phyloP scores from a whole-genome alignment of 495 filamentous ascomycete species.

The Trichoderma asperelloides region DNA sequence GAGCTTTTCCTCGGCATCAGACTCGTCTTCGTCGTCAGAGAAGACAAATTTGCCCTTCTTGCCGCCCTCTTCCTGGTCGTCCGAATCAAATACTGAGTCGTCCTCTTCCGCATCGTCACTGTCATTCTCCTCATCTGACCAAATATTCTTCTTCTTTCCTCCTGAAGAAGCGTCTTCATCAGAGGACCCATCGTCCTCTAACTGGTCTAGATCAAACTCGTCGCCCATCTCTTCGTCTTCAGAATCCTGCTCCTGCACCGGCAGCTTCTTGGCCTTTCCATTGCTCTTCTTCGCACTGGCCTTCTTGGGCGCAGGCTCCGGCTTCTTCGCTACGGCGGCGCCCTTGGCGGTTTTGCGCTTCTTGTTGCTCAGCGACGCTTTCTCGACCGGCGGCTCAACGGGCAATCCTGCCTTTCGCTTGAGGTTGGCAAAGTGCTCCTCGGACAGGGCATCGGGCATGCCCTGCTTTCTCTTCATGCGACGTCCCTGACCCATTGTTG shows the following conservation, averaged over 20 bases:
- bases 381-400: conserved; percentile 26
- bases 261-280: conserved; percentile 37
- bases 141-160: conserved; percentile 1
- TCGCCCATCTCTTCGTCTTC: conserved; percentile 42
- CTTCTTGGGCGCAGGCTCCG: conserved; percentile 24
- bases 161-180: conserved; percentile 26
- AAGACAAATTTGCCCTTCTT: conserved; percentile 63
- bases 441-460: conserved; percentile 70
- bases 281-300: conserved; percentile 29
- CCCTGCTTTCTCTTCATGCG: conserved; percentile 98
- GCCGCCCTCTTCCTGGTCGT: conserved; percentile 52
- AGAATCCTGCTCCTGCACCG: conserved; percentile 39
- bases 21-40: conserved; percentile 89
- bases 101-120: conserved; percentile 35
- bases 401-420: conserved; percentile 65
- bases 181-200: conserved; percentile 39
- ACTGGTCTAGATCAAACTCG: conserved; percentile 40
- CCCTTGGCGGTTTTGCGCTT: conserved; percentile 52
- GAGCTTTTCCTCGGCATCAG: conserved; percentile 80
- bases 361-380: conserved; percentile 45
- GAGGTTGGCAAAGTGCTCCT: conserved; percentile 61
- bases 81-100: conserved; percentile 68
- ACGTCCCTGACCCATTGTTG: conserved; percentile 75
- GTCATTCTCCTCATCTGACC: conserved; percentile 33
- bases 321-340: conserved; percentile 21